Percentiles rank a stretch among this genome's conserved stretches.
phyloP scores from a whole-genome alignment of 2,329 filamentous ascomycete species.

The Sclerotiophoma versabilis region DNA sequence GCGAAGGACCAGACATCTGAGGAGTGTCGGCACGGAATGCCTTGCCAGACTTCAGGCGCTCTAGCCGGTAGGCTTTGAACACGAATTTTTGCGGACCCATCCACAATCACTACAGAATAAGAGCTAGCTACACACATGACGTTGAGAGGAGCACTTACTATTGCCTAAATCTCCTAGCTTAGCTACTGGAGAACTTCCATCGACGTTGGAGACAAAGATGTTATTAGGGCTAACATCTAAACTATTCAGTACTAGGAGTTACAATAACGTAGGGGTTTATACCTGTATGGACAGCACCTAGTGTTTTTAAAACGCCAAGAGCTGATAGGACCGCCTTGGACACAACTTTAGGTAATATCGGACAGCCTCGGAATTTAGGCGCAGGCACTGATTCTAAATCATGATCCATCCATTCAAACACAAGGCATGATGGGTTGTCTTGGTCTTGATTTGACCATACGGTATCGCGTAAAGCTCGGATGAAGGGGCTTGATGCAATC shows the following conservation, averaged over 20 bases:
- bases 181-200: not conserved
- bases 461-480: too few relatives aligned
- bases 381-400: too few relatives aligned
- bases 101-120: slow-evolving; percentile 6
- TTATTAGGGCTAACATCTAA: not conserved
- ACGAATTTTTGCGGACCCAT: slow-evolving; percentile 6
- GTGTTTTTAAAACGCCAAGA: too few relatives aligned
- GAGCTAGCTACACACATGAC: not conserved
- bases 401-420: too few relatives aligned
- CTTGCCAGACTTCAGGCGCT: not conserved
- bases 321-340: too few relatives aligned
- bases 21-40: not conserved
- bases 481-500: too few relatives aligned
- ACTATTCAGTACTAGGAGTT: slow-evolving; percentile 7
- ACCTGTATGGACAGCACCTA: too few relatives aligned
- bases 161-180: not conserved
- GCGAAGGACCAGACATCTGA: not conserved
- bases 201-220: not conserved
- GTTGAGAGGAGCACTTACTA: not conserved
- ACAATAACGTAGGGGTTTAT: too few relatives aligned
- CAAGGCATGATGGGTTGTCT: too few relatives aligned
- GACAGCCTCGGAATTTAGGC: too few relatives aligned
- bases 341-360: too few relatives aligned
- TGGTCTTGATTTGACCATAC: too few relatives aligned
- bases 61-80: not conserved